Evolutionary conservation across 768 basidiomycete genomes (phyloP), one percentile per base, ranked within the genome.

Genomic region (Collybia nuda): DNA sequence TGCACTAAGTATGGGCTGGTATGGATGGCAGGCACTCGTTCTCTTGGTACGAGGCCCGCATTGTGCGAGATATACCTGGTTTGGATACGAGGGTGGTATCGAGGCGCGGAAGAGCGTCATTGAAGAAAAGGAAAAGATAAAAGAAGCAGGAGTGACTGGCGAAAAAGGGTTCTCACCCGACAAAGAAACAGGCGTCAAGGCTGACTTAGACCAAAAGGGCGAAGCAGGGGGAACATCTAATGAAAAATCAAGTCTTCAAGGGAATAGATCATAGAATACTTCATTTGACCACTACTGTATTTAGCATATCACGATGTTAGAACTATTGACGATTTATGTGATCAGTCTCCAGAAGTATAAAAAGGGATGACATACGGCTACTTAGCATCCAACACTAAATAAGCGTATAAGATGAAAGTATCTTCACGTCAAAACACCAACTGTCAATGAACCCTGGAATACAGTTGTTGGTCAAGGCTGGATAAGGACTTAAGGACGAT

Each of bases 41-140:
- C 75, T 90, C 2, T 66, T 86, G 9, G 40, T 81, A 21, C 78
- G 90, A 22, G 90, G 90, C 0, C 90, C 90, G 5, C 87, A 90
- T 51, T 73, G 73, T 36, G 52, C 65, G 42, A 67, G 77, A n/a
- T 74, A 72, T 55, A 80, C 77, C 36, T 86, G 86, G 85, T 68
- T 85, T 57, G 84, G 86, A 5, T 86, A 78, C 62, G 74, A 79
- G 51, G 84, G 83, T 11, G 83, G 85, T 4, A 57, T 75, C 22
- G 73, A 74, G 58, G 66, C 73, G 12, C 66, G 74, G 36, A 79
- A 69, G 53, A 62, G 60, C 1, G 69, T 75, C 12, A 62, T 76
- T 8, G 65, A 63, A 22, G 61, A 48, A 35, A 44, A 26, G 46
- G n/a, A n/a, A n/a, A n/a, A 26, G 21, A 2, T 14, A 6, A 11